Percentiles rank a stretch among this genome's conserved stretches.
Evolutionary conservation across 1,139 yeast genomes (phyloP).

Genomic region (Candida sp.): DNA sequence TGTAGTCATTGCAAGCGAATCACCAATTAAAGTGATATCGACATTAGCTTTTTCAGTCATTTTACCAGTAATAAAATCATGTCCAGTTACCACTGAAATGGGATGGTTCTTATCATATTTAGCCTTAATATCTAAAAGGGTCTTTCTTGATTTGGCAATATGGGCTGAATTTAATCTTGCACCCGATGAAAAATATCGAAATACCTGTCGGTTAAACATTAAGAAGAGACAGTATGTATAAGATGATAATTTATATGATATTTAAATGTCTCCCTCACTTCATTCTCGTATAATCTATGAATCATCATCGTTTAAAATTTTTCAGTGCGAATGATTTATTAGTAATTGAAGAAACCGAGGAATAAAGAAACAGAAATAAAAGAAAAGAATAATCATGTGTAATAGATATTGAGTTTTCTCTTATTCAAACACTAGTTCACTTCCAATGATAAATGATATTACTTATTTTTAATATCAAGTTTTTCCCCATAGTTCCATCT

Average conservation of each 20-base stretch:
- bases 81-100: conserved; percentile 78
- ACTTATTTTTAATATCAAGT: no score
- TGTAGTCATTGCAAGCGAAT: conserved; percentile 89
- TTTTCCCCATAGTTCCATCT: neutral
- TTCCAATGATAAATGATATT: no score
- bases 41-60: conserved; percentile 68
- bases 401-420: no score
- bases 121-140: conserved; percentile 41
- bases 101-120: conserved; percentile 45
- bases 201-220: neutral
- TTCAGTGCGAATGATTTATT: neutral
- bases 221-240: no score
- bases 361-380: no score
- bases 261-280: no score
- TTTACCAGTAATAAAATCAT: conserved; percentile 76
- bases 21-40: conserved; percentile 82
- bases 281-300: neutral
- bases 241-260: neutral
- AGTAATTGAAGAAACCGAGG: no score
- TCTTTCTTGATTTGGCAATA: conserved; percentile 15
- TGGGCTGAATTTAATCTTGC: conserved; percentile 9
- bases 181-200: conserved; percentile 4
- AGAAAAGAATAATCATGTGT: no score
- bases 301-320: neutral
- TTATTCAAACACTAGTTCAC: no score